Evolutionary conservation across 345 rosid species (phyloP), one percentile per base, ranked within the genome.

Genomic region (Nasturtium officinale): DNA sequence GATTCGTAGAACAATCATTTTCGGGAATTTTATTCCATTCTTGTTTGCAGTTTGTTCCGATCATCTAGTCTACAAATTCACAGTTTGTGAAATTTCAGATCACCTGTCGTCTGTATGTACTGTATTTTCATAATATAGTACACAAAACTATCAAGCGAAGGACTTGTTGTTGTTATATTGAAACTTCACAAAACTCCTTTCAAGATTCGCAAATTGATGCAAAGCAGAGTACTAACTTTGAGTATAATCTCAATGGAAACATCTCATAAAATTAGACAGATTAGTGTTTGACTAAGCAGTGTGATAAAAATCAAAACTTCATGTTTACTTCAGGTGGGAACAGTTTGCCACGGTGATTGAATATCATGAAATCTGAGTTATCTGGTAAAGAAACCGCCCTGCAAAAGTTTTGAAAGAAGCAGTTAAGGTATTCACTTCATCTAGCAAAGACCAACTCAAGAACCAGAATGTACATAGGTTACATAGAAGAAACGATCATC

Each of bases 341-440:
- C 12, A 76, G 78, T 48, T 78, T 79, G 55, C 90, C 94, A 29
- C 94, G 90, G 61, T 92, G 98, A 74, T 90, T 88, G 82, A 91
- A 91, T 68, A 89, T 89, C 91, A 90, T 87, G 86, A 86, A 95
- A 69, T 92, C 99, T 28, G 89, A 60, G 80, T 86, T 95, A 47
- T 80, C 89, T 15, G 99, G 89, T 56, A 92, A 77, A 35, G 91
- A 84, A n/a, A 89, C 97, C 42, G 89, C 82, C 91, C 98, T 92
- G 86, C 5, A 72, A 28, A 37, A 5, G 43, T 53, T 53, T 42
- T 25, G 18, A 48, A 38, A 25, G 3, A 46, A 55, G 4, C 10
- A 61, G 37, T 53, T 55, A 61, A 59, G 33, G 42, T 25, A 48
- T 50, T 35, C 46, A 61, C 30, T 37, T 29, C 9, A 43, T 46